Percentiles rank a stretch among this genome's conserved stretches.
phyloP scores from a whole-genome alignment of 1,284 basidiomycete species.

The Sutorius eximius region DNA sequence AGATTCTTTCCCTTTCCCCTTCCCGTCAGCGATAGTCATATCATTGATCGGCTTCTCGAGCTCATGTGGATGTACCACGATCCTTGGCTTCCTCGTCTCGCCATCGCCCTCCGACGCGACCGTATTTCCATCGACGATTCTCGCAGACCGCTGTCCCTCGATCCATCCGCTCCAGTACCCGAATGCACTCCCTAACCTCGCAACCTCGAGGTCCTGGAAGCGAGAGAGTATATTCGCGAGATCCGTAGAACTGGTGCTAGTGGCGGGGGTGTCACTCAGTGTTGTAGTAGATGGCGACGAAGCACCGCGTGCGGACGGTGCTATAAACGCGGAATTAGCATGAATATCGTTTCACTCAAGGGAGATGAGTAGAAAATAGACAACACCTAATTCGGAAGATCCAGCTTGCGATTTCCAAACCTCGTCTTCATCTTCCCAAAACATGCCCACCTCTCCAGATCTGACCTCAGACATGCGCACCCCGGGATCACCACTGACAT shows the following conservation, averaged over 20 bases:
- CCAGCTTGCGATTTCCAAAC: conserved; percentile 4
- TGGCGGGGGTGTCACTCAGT: not conserved
- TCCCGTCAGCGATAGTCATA: not conserved
- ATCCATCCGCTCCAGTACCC: conserved; percentile 40
- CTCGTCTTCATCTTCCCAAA: conserved; percentile 30
- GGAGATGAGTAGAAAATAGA: not conserved
- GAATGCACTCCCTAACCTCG: conserved; percentile 47
- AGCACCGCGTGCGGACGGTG: not conserved
- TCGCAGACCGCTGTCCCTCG: conserved; percentile 1
- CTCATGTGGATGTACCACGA: conserved; percentile 9
- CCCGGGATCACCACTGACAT: not conserved
- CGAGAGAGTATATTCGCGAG: conserved; percentile 33
- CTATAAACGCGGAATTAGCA: not conserved
- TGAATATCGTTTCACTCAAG: not conserved
- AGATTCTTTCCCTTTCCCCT: conserved; percentile 17
- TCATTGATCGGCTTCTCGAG: conserved; percentile 12
- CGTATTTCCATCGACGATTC: not conserved
- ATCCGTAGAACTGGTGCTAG: not conserved
- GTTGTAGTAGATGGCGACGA: not conserved
- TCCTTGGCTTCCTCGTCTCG: conserved; percentile 6
- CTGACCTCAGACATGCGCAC: not conserved
- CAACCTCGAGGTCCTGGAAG: conserved; percentile 44
- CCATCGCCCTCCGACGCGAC: not conserved
- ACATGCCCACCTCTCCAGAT: conserved; percentile 20
- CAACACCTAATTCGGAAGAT: conserved; percentile 6